phyloP scores from a whole-genome alignment of 208 protist species.

The Wallacemonas sp. region DNA sequence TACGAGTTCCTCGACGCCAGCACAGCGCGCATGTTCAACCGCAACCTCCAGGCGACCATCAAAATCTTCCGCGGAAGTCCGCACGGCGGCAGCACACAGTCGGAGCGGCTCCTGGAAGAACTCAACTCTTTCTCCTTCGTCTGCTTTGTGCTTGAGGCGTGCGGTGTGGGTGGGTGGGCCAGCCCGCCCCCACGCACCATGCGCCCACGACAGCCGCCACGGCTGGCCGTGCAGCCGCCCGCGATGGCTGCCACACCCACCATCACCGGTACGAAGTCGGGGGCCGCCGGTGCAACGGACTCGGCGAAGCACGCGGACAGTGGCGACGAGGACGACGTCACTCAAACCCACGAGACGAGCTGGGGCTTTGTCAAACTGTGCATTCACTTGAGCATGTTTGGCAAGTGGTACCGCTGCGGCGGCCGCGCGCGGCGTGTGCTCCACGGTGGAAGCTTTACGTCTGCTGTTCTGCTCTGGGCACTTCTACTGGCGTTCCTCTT shows the following conservation, averaged over 20 bases:
- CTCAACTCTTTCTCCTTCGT: conserved; percentile 69
- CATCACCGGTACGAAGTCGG: neutral
- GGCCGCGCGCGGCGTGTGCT: conserved; percentile 31
- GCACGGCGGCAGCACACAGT: conserved; percentile 45
- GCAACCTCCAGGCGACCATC: conserved; percentile 49
- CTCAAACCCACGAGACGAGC: conserved; percentile 72
- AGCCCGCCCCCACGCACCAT: conserved; percentile 1
- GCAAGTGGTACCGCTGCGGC: conserved; percentile 43
- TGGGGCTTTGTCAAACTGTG: conserved; percentile 95
- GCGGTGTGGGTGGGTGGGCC: conserved; percentile 30
- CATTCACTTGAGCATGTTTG: conserved; percentile 97
- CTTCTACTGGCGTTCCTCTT: conserved; percentile 75
- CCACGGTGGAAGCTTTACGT: conserved; percentile 47
- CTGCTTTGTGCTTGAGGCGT: conserved; percentile 61
- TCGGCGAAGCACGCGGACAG: conserved; percentile 94
- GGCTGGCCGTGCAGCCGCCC: neutral
- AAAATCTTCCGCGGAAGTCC: conserved; percentile 58
- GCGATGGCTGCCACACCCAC: neutral
- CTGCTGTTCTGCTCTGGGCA: conserved; percentile 30
- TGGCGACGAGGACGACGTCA: conserved; percentile 93
- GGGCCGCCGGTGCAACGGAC: neutral
- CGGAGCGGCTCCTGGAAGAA: conserved; percentile 37
- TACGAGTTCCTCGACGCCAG: conserved; percentile 28
- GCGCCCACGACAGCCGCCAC: neutral
- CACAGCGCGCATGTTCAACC: conserved; percentile 55